phyloP scores from a whole-genome alignment of 2,329 filamentous ascomycete species.

The Graphilbum ipis-grandicollis region DNA sequence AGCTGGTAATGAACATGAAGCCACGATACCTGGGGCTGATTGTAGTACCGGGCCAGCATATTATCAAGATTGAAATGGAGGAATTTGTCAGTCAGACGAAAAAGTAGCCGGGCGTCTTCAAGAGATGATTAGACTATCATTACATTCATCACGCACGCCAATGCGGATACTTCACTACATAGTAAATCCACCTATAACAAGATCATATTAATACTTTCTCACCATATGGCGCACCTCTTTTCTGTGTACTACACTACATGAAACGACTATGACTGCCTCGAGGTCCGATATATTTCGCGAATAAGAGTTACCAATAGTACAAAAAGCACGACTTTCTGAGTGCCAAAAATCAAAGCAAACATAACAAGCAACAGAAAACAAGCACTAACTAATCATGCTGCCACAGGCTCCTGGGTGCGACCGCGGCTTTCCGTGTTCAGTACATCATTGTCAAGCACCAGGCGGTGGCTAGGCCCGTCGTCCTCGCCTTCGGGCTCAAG shows the following conservation, averaged over 20 bases:
- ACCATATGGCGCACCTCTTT: too few species aligned
- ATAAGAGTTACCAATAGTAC: too few species aligned
- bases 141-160: too few species aligned
- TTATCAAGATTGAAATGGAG: slow-evolving; percentile 78
- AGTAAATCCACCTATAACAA: too few species aligned
- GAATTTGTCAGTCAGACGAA: slow-evolving; percentile 44
- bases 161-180: too few species aligned
- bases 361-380: background rate
- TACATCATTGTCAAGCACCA: slow-evolving; percentile 32
- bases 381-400: slow-evolving; percentile 11
- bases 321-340: background rate
- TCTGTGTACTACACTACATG: background rate
- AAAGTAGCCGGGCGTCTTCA: background rate
- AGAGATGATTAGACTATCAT: background rate
- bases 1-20: slow-evolving; percentile 52
- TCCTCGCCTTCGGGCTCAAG: slow-evolving; percentile 13
- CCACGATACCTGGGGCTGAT: slow-evolving; percentile 79
- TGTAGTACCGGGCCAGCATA: slow-evolving; percentile 73
- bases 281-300: too few species aligned
- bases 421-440: slow-evolving; percentile 40
- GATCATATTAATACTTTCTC: too few species aligned
- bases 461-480: slow-evolving; percentile 17
- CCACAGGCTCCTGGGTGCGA: slow-evolving; percentile 33
- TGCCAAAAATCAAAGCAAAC: background rate
- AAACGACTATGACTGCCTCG: background rate